Conservation (phyloP, 1,284 basidiomycete genomes). For the Cutaneotrichosporon mucoides region DNA sequence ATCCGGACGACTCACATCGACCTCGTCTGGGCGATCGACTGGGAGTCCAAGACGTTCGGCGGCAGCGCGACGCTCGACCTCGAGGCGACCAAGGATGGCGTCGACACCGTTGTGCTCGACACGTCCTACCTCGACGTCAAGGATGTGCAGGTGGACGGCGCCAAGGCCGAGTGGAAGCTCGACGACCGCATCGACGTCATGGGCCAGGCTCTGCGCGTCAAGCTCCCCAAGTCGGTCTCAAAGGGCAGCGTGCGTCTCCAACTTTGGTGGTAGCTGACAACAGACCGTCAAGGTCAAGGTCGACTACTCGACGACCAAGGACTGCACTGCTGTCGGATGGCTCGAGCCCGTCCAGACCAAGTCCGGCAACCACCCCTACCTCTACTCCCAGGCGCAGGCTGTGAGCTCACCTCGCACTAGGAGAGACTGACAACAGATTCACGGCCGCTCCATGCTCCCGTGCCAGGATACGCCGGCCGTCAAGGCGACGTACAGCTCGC, state of each 20-base stretch:
- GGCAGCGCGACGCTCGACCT: constrained; percentile 62
- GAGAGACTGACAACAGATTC: constrained; percentile 54
- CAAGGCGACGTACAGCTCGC: constrained; percentile 66
- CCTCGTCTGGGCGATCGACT: constrained; percentile 83
- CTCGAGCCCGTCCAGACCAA: constrained; percentile 88
- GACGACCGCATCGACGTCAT: constrained; percentile 45
- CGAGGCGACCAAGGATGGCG: constrained; percentile 55
- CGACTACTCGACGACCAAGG: constrained; percentile 67
- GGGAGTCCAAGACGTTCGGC: constrained; percentile 61
- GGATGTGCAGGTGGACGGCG: constrained; percentile 57
- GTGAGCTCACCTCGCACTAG: constrained; percentile 22
- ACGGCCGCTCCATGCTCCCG: constrained; percentile 73
- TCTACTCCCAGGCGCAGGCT: constrained; percentile 94
- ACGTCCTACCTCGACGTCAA: constrained; percentile 67
- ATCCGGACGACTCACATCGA: constrained; percentile 65
- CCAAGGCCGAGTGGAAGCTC: constrained; percentile 56
- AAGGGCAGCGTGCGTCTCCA: constrained; percentile 39
- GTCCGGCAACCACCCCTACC: constrained; percentile 76
- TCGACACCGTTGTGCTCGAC: constrained; percentile 72
- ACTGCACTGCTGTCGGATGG: constrained; percentile 90
- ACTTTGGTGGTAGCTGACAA: constrained; percentile 48
- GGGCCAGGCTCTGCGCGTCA: constrained; percentile 47
- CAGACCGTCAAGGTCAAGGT: constrained; percentile 59
- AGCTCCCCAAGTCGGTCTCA: constrained; percentile 33
- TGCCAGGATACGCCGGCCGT: constrained; percentile 59